Conservation (phyloP, 768 basidiomycete genomes). For the Chiua virens region DNA sequence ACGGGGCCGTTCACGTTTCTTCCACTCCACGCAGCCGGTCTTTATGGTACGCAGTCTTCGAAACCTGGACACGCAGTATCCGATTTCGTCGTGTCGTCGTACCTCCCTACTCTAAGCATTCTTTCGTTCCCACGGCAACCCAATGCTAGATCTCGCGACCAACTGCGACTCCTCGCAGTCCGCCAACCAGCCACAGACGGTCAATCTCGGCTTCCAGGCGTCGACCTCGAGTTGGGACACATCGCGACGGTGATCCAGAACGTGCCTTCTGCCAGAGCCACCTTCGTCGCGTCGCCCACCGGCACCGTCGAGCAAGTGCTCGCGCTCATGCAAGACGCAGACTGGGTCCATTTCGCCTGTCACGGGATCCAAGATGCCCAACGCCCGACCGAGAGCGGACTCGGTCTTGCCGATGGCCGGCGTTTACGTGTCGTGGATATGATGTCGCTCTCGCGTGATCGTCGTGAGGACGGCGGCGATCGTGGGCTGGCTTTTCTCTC, state of each 20-base stretch:
- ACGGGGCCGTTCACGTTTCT: constrained; percentile 2
- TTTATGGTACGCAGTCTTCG: background rate
- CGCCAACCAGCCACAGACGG: constrained; percentile 17
- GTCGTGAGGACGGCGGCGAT: constrained; percentile 5
- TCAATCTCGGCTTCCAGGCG: constrained; percentile 7
- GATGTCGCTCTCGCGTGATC: background rate
- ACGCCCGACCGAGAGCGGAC: constrained; percentile 20
- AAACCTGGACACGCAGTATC: background rate
- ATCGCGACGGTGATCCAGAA: background rate
- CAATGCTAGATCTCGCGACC: background rate
- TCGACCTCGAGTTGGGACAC: constrained; percentile 21
- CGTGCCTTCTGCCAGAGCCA: background rate
- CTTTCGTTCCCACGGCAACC: background rate
- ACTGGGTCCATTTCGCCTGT: constrained; percentile 31
- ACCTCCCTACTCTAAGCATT: constrained; percentile 26
- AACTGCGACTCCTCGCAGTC: constrained; percentile 9
- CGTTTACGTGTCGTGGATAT: background rate
- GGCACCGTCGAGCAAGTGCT: constrained; percentile 3
- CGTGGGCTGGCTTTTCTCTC: constrained; percentile 42
- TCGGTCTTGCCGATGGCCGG: constrained; percentile 14
- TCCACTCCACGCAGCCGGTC: constrained; percentile 3
- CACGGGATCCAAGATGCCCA: constrained; percentile 27
- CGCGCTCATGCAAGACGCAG: background rate
- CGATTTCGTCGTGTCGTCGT: constrained; percentile 20
- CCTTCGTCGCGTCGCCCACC: background rate